Evolutionary conservation across 1,284 basidiomycete species (phyloP), one percentile per base, ranked within the genome.

Genomic region (Papiliotrema laurentii): DNA sequence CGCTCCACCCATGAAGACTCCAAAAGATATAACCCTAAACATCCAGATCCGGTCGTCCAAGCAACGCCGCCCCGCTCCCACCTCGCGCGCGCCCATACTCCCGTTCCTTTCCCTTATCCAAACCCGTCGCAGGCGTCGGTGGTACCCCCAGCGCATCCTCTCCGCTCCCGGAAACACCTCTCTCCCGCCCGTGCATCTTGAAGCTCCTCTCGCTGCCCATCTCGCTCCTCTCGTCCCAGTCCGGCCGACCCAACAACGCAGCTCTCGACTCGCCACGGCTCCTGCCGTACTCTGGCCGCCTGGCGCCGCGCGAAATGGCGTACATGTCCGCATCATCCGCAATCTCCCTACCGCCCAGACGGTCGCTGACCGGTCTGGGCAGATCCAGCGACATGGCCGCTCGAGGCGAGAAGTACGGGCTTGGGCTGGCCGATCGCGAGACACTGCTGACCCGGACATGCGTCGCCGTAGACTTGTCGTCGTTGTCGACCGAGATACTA

Each of bases 251-350:
- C 4, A 66, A 42, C 33, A 64, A 48, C 3, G 64, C 64, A n/a
- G 63, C 63, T 36, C 63, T 50, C 1, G 55, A 59, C 39, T 68
- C 68, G 4, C 68, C 66, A 35, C 68, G 49, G 46, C 53, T 44
- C 31, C 68, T 38, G 3, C 59, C 50, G 26, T 50, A 53, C n/a
- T 63, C 61, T 2, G 63, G 63, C 36, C 66, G 21, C 26, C 47
- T 53, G 10, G 52, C 61, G 7, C 64, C 61, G n/a, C 48, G 43
- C 2, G 54, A 34, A 14, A 58, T 26, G 2, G 68, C 66, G 45
- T 61, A 63, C 10, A 37, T 18, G 45, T 69, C 61, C 18, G 60
- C 58, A 11, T 61, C 58, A 18, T 61, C 62, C 10, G 63, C 63
- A 34, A 64, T 58, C 40, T 63, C 61, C 33, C 62, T 51, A 4